Conservation (phyloP, 805 yeast species). For the Ogataea haglerorum region DNA sequence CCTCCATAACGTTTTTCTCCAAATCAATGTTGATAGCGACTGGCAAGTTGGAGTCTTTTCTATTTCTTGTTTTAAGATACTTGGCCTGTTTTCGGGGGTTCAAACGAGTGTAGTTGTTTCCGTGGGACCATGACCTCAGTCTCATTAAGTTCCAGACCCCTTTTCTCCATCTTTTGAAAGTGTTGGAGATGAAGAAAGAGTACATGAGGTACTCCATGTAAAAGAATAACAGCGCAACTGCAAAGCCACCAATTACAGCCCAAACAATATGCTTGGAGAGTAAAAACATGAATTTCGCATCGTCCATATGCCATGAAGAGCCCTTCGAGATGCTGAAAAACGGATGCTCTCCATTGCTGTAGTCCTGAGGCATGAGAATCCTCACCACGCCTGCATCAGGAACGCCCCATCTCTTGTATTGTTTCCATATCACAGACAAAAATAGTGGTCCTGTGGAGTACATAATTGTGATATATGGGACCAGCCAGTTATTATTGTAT, state of each 20-base stretch:
- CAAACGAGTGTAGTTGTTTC: conserved; percentile 22
- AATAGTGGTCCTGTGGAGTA: conserved; percentile 90
- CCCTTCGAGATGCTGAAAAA: conserved; percentile 78
- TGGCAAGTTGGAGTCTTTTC: conserved; percentile 57
- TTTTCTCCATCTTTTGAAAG: conserved; percentile 21
- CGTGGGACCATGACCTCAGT: conserved; percentile 22
- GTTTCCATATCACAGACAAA: conserved; percentile 82
- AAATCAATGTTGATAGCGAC: conserved; percentile 35
- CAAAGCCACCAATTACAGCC: conserved; percentile 68
- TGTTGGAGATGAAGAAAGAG: conserved; percentile 27
- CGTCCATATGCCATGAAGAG: conserved; percentile 90
- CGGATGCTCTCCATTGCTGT: conserved; percentile 56
- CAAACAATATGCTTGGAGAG: conserved; percentile 71
- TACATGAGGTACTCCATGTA: conserved; percentile 46
- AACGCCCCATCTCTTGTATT: conserved; percentile 76
- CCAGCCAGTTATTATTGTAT: conserved; percentile 71
- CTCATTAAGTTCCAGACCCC: conserved; percentile 23
- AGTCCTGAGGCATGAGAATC: conserved; percentile 68
- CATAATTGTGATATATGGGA: conserved; percentile 91
- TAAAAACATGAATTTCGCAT: conserved; percentile 72
- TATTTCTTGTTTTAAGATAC: conserved; percentile 28
- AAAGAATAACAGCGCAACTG: conserved; percentile 48
- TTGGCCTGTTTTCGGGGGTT: conserved; percentile 23
- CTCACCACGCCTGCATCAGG: conserved; percentile 64
- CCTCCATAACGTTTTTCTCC: conserved; percentile 30